Evolutionary conservation across 1,139 yeast genomes (phyloP).

Genomic region (Fermentozyma sake): DNA sequence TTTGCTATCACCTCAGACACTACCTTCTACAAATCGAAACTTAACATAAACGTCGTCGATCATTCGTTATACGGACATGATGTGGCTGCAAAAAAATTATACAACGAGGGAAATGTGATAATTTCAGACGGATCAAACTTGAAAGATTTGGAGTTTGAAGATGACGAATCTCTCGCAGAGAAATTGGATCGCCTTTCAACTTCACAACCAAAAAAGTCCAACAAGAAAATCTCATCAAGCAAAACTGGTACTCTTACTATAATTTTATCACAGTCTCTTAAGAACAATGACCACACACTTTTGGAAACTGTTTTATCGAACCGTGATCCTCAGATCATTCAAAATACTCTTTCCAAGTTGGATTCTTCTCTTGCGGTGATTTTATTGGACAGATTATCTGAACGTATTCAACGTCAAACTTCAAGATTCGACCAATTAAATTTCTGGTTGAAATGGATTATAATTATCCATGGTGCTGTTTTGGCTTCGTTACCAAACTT

Average conservation of each 20-base stretch:
- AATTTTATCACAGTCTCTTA: conserved; percentile 65
- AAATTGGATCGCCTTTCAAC: conserved; percentile 44
- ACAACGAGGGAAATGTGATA: conserved; percentile 66
- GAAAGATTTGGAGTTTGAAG: conserved; percentile 42
- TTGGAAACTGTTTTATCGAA: conserved; percentile 77
- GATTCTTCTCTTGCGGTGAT: conserved; percentile 71
- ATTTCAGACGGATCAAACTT: conserved; percentile 64
- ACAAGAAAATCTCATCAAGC: conserved; percentile 25
- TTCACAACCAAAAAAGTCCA: conserved; percentile 21
- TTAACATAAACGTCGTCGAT: conserved; percentile 27
- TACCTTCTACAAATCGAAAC: conserved; percentile 37
- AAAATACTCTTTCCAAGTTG: conserved; percentile 64
- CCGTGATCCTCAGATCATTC: conserved; percentile 69
- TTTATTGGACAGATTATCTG: conserved; percentile 78
- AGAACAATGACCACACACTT: conserved; percentile 65
- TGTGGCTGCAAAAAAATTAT: conserved; percentile 63
- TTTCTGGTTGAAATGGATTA: conserved; percentile 90
- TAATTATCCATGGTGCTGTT: conserved; percentile 84
- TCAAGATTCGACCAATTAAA: conserved; percentile 70
- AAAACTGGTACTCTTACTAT: conserved; percentile 63
- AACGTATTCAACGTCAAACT: conserved; percentile 65
- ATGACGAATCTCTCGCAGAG: conserved; percentile 56
- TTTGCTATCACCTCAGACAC: conserved; percentile 20
- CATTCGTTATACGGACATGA: conserved; percentile 57
- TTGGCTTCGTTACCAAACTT: conserved; percentile 68